Evolutionary conservation across 495 filamentous ascomycete genomes (phyloP), one percentile per base, ranked within the genome.

Genomic region (Penicillium canariense): DNA sequence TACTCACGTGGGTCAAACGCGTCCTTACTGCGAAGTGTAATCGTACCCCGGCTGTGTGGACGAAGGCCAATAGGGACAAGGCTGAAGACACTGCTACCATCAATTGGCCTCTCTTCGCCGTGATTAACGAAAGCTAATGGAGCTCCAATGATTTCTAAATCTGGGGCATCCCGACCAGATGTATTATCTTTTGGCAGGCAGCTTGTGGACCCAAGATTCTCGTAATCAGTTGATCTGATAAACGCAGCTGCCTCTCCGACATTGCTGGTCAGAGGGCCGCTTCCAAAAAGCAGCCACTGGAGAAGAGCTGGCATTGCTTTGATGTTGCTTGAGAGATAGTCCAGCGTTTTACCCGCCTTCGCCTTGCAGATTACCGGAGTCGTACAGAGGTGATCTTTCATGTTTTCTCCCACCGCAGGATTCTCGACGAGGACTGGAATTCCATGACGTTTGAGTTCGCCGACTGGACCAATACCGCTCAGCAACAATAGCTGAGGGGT

Each of bases 41-140:
- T 47, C 3, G 59, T 66, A 27, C 62, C 59, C 5, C 42, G 38
- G 39, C 62, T 66, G 22, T 39, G 45, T 5, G 62, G 62, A n/a
- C 62, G 59, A 28, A 66, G 56, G 27, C 43, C 45, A 45, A 56
- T 54, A 1, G 59, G 53, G 1, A 23, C 56, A 1, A 66, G 45
- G n/a, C 14, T 55, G 42, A 66, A 60, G n/a, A 60, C 42, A 20
- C 49, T 60, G 36, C 35, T 47, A 7, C 50, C 56, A 32, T 52
- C 56, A 3, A 54, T 2, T 8, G 50, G 39, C 3, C 10, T 42
- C 49, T 66, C 63, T 23, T 66, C 60, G 43, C 56, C 60, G 39
- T 66, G 63, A 20, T 66, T 50, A n/a, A 66, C 54, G 47, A 55
- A 66, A 17, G 53, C 49, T 14, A 66, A 9, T 6, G 63, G 63